phyloP scores from a whole-genome alignment of 208 protist species.

The Chromosphaera perkinsii region DNA sequence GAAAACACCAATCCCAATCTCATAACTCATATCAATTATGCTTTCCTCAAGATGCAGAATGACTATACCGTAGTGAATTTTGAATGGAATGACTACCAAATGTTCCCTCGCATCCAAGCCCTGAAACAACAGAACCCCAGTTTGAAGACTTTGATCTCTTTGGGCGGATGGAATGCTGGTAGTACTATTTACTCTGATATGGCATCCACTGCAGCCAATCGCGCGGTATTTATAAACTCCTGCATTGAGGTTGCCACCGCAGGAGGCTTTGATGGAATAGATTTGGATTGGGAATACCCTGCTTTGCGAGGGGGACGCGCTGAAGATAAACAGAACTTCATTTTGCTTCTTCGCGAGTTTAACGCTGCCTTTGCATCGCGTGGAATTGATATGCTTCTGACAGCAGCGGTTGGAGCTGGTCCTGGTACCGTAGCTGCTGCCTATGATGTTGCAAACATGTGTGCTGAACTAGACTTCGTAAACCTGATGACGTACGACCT shows the following conservation, averaged over 20 bases:
- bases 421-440: neutral
- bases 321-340: neutral
- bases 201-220: too few species aligned
- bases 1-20: neutral
- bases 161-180: neutral
- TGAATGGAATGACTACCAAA: neutral
- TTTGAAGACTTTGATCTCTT: neutral
- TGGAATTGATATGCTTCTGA: neutral
- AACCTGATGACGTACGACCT: conserved; percentile 16
- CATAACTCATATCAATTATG: neutral
- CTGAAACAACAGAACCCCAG: neutral
- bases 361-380: neutral
- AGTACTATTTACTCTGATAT: neutral
- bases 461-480: neutral
- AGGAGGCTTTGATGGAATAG: neutral
- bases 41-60: neutral
- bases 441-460: neutral
- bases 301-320: too few species aligned
- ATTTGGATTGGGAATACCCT: neutral
- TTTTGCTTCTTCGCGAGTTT: neutral
- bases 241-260: neutral
- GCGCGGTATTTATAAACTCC: too few species aligned
- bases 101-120: neutral
- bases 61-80: neutral
- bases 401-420: neutral